Evolutionary conservation across 257 asterid species (phyloP).

Genomic region (Solanum appendiculatum): DNA sequence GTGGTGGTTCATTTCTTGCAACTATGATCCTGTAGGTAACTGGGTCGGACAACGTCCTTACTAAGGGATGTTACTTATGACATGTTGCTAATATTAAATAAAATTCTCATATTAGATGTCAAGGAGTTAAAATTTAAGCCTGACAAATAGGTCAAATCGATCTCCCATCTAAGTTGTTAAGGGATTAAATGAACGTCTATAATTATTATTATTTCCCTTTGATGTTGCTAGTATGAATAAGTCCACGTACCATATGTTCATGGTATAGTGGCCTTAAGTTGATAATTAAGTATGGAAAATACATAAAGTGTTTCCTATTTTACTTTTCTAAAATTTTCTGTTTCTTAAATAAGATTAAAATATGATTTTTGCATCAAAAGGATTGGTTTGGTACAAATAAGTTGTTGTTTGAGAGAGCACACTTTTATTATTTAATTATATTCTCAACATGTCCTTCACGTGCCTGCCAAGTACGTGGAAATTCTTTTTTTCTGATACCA

Average conservation of each 20-base stretch:
- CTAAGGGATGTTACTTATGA: background rate
- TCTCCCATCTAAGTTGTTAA: background rate
- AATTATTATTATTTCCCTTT: background rate
- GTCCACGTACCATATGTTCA: background rate
- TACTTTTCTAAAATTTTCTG: background rate
- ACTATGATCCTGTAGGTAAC: slow-evolving; percentile 41
- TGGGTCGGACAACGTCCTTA: slow-evolving; percentile 26
- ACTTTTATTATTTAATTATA: too few species aligned
- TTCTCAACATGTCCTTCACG: too few species aligned
- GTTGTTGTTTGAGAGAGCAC: too few species aligned
- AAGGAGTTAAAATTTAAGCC: too few species aligned
- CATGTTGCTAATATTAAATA: background rate
- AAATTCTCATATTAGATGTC: background rate
- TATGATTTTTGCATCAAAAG: too few species aligned
- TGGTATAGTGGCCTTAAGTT: background rate
- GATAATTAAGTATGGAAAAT: background rate
- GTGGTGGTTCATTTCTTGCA: slow-evolving; percentile 29
- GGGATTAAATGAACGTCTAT: background rate
- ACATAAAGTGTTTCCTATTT: background rate
- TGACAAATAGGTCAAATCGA: background rate
- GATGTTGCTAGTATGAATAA: background rate
- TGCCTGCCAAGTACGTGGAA: too few species aligned
- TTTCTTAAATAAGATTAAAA: background rate
- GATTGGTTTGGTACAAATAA: background rate
- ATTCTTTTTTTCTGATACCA: too few species aligned